phyloP scores from a whole-genome alignment of 1,139 yeast genomes.

The Lodderomyces beijingensis region DNA sequence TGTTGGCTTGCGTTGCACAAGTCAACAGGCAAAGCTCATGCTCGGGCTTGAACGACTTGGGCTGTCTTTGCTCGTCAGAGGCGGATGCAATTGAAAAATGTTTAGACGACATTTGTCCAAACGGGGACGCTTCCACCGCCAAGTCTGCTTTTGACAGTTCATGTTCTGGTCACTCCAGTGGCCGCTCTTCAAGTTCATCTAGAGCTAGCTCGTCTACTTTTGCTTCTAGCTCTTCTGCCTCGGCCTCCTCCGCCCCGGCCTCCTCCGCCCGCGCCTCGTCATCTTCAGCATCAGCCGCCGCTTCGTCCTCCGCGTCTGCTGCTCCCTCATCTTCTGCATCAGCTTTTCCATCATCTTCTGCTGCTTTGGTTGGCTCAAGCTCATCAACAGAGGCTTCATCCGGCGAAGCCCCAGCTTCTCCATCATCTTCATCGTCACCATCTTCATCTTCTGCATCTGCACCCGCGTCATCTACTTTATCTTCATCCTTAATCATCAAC shows the following conservation, averaged over 20 bases:
- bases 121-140: conserved; percentile 54
- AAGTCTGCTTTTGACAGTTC: conserved; percentile 49
- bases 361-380: no score
- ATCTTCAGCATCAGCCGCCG: conserved; percentile 13
- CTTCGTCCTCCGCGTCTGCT: conserved; percentile 15
- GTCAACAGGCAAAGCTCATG: conserved; percentile 56
- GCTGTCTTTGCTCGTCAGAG: conserved; percentile 61
- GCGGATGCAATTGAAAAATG: conserved; percentile 51
- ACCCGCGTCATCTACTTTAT: conserved; percentile 8
- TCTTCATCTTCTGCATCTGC: conserved; percentile 2
- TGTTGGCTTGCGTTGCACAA: conserved; percentile 79
- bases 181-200: conserved; percentile 22
- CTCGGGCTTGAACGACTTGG: conserved; percentile 53
- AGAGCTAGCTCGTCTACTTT: conserved; percentile 27
- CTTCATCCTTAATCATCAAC: conserved; percentile 6
- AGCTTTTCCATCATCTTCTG: conserved; percentile 12
- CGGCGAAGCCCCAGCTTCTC: conserved; percentile 12
- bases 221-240: conserved; percentile 24
- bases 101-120: conserved; percentile 63
- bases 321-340: conserved; percentile 1
- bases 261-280: conserved; percentile 23
- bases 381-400: conserved; percentile 9
- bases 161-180: conserved; percentile 40
- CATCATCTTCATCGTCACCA: conserved; percentile 6
- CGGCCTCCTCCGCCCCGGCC: conserved; percentile 22